Evolutionary conservation across 1,284 basidiomycete genomes (phyloP), one percentile per base, ranked within the genome.

Genomic region (Stereum hirsutum): DNA sequence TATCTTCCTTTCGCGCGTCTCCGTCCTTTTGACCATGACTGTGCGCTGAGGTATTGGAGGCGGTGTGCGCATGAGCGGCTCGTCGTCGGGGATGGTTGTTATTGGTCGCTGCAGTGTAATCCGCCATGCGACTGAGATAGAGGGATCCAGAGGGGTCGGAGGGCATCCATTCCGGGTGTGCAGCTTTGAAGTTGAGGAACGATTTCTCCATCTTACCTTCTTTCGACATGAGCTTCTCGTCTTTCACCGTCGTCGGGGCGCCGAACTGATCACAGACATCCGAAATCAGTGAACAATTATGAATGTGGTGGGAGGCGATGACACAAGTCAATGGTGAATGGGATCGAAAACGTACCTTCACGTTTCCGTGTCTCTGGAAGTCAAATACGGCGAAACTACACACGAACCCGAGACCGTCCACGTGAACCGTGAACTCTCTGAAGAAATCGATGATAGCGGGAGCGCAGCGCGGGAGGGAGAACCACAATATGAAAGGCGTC

Each of bases 341-440:
- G 12, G 41, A 32, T 43, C 11, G 28, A 43, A 32, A 34, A 56
- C 68, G 48, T 41, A 86, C 83, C 68, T 85, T 89, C 56, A 88
- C 74, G 58, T 91, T 92, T 0, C 90, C 89, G 52, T 95, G 87
- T 48, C 92, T 68, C 60, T 91, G 81, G 62, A 98, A 97, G 61
- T 98, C 93, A 59, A 99, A 99, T 44, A 96, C 94, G 1, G 95
- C 96, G 64, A 98, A 99, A 47, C 88, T 92, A 60, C 96, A 99
- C 7, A 99, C 90, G 57, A 96, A 95, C 8, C 96, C 95, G 2
- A 96, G 73, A 1, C 93, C 91, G 53, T 97, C 94, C 25, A 99
- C 88, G 60, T 98, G 94, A 1, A 99, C 84, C 0, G 92, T 89
- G 57, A 96, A 98, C 65, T 97, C 93, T 38, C 92, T 77, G 73